Conservation (phyloP, 257 asterid genomes). For the Solanum pennellii region DNA sequence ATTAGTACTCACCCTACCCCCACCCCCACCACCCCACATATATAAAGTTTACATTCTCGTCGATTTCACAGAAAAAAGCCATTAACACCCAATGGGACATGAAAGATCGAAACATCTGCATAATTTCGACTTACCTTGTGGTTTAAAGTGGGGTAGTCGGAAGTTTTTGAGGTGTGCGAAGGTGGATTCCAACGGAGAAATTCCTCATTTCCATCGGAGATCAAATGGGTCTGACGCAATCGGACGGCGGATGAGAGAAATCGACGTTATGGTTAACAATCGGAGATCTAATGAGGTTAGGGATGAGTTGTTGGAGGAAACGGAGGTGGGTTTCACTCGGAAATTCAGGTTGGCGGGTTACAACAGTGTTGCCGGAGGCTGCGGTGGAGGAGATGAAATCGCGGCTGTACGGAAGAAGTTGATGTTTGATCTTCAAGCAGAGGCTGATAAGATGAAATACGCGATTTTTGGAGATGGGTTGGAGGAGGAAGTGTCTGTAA, state of each 20-base stretch:
- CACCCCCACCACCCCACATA: not conserved
- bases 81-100: conserved; percentile 15
- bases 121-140: conserved; percentile 49
- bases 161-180: conserved; percentile 43
- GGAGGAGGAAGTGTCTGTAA: not conserved
- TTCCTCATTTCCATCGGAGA: conserved; percentile 18
- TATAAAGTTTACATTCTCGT: conserved; percentile 1
- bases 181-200: conserved; percentile 33
- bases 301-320: not conserved
- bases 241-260: conserved; percentile 6
- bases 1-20: not conserved
- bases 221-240: not conserved
- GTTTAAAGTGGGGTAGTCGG: conserved; percentile 44
- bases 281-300: not conserved
- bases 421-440: conserved; percentile 60
- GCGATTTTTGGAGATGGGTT: conserved; percentile 37
- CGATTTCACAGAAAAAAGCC: not conserved
- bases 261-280: not conserved
- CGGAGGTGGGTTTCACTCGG: not conserved
- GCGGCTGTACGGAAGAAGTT: conserved; percentile 43
- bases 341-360: not conserved
- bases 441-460: conserved; percentile 48
- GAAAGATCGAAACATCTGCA: conserved; percentile 43
- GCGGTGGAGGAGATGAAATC: conserved; percentile 19
- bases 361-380: not conserved